Conservation (phyloP, 192 early-diverging fungal species). For the Fimicolochytrium jonesii region DNA sequence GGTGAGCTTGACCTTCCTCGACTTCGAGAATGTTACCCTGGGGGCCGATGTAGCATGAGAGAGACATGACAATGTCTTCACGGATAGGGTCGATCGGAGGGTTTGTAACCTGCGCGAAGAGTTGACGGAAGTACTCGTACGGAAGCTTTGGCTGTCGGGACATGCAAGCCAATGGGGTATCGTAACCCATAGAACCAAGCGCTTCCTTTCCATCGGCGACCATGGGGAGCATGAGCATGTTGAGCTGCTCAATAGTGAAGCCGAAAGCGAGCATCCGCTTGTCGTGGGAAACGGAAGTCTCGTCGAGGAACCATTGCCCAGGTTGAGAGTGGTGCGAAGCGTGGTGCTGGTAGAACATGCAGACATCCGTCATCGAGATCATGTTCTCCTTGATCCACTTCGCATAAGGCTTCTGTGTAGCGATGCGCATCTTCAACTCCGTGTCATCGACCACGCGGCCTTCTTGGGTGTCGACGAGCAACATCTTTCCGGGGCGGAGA, state of each 20-base stretch:
- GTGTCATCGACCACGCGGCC: constrained; percentile 88
- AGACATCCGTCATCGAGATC: constrained; percentile 62
- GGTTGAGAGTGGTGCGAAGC: too few relatives aligned
- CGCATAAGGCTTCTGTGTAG: constrained; percentile 66
- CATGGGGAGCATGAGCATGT: constrained; percentile 87
- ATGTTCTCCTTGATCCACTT: constrained; percentile 84
- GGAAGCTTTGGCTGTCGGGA: constrained; percentile 79
- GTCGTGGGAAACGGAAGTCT: constrained; percentile 56
- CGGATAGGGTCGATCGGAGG: constrained; percentile 99
- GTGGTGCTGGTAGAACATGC: constrained; percentile 36
- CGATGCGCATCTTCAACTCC: constrained; percentile 77
- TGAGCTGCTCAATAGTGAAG: constrained; percentile 90
- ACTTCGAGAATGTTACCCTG: constrained; percentile 93
- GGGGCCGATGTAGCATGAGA: constrained; percentile 90
- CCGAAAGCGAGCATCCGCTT: constrained; percentile 79
- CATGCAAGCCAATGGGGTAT: constrained; percentile 91
- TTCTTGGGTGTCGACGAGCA: constrained; percentile 90
- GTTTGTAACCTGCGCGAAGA: constrained; percentile 98
- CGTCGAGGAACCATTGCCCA: too few relatives aligned
- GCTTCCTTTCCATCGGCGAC: constrained; percentile 88
- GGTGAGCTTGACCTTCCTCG: constrained; percentile 68
- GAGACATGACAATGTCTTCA: constrained; percentile 96
- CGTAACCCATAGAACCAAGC: constrained; percentile 98
- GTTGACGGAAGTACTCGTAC: constrained; percentile 96
- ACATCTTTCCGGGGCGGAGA: constrained; percentile 93